A percentile compares a stretch with the other conserved stretches of the same genome.
Conservation (phyloP, 164 flowering plant species). For the Cinnamomum chago region DNA sequence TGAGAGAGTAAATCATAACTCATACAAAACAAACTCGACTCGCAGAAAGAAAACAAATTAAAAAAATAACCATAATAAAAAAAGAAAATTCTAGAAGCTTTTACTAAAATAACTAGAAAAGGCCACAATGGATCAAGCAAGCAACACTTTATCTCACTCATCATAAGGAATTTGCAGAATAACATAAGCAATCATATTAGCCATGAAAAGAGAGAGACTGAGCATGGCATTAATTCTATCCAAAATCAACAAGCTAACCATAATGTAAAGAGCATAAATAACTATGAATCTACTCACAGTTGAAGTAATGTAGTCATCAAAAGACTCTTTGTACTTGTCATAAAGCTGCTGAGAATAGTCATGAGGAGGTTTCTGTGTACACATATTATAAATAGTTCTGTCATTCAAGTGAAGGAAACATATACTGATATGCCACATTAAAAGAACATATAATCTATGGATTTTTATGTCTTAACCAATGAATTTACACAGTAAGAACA, state of each 20-base stretch:
- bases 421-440: neutral
- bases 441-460: no score
- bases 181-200: neutral
- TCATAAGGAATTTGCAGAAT: neutral
- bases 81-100: neutral
- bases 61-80: no score
- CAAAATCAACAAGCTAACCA: neutral
- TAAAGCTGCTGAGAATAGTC: slow-evolving; percentile 89
- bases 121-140: neutral
- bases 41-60: no score
- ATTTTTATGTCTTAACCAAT: no score
- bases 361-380: slow-evolving; percentile 88
- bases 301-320: slow-evolving; percentile 69
- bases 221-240: neutral
- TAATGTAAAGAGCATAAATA: neutral
- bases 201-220: neutral
- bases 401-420: slow-evolving; percentile 10
- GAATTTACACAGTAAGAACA: neutral
- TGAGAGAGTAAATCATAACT: neutral
- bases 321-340: slow-evolving; percentile 70
- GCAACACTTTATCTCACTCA: neutral
- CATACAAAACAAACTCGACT: neutral
- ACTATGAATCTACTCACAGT: slow-evolving; percentile 37
- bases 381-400: slow-evolving; percentile 92
- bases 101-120: no score